Base-by-base conservation (phyloP, 495 filamentous ascomycete genomes). In the Talaromyces thailandensis region DNA sequence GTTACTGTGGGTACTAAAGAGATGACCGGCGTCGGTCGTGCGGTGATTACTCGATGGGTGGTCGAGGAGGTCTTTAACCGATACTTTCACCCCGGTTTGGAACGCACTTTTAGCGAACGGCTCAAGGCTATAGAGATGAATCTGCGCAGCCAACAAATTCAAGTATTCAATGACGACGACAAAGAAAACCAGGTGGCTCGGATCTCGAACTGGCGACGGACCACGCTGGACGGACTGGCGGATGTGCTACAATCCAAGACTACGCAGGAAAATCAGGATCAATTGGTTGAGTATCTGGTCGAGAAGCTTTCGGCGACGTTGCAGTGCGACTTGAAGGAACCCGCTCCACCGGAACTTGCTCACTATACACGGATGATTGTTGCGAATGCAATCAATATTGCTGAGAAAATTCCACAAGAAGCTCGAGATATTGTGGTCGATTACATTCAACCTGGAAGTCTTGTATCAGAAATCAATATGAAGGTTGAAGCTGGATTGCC, bases 1-100 rank as follows among this genome's bases (percentile, higher is more conserved):
- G 79, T 90, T 26, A 76, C 81, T 55, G 87, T 83, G 14, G 93
- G 92, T 59, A 94, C 89, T 61, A 91, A 96, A 71, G 94, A 98
- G 69, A 98, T 98, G 94, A 97, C 91, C 6, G 91, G 90, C 5
- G 87, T 96, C 24, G 94, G 94, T n/a, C 85, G 93, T 28, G 92
- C 95, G 6, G 84, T 90, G 53, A 93, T 98, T 63, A 88, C 90
- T 29, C 82, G 86, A 61, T 98, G 94, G 91, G 78, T 98, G 16
- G 86, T 92, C 23, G 90, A 98, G 16, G 92, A 98, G 69, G 82
- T 97, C 25, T 91, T 98, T 71, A 87, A 95, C 68, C 84, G 85
- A 51, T 89, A 88, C 73, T 98, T 98, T 76, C 95, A 98, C 67
- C 94, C 94, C 0, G 86, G 84, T 2, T 76, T 98, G 12, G 91